Evolutionary conservation across 2,329 filamentous ascomycete species (phyloP).

Genomic region (Penicillium sumatraense): DNA sequence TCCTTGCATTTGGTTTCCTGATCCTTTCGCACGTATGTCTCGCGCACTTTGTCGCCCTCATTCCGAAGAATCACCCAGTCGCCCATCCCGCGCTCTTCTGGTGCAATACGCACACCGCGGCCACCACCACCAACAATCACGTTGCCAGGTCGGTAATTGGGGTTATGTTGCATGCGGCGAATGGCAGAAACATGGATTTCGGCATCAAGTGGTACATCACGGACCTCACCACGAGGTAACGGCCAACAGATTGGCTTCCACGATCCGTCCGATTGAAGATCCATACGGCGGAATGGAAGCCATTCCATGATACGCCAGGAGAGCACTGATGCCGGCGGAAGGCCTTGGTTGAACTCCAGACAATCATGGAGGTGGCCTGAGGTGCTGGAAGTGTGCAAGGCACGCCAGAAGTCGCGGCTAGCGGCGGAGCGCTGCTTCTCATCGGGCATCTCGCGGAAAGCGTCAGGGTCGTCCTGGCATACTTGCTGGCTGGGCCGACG

Average conservation of each 20-base stretch:
- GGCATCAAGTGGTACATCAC: constrained; percentile 73
- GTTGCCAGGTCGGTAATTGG: constrained; percentile 74
- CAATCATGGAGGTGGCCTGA: constrained; percentile 70
- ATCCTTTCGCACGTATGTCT: constrained; percentile 63
- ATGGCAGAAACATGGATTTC: constrained; percentile 76
- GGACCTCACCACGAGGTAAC: constrained; percentile 74
- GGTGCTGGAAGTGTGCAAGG: constrained; percentile 62
- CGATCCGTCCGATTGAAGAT: constrained; percentile 70
- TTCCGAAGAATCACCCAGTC: constrained; percentile 71
- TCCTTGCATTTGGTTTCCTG: constrained; percentile 35
- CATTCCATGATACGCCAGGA: constrained; percentile 82
- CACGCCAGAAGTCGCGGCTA: constrained; percentile 56
- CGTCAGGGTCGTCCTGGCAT: constrained; percentile 18
- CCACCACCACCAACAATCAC: constrained; percentile 80
- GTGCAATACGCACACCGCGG: constrained; percentile 67
- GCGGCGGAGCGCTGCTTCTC: constrained; percentile 32
- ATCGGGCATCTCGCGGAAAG: constrained; percentile 17
- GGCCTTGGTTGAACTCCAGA: constrained; percentile 66
- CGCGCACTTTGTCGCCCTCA: constrained; percentile 69
- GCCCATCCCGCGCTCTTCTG: constrained; percentile 67
- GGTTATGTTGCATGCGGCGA: constrained; percentile 67
- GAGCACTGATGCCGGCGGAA: constrained; percentile 60
- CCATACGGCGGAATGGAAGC: constrained; percentile 80
- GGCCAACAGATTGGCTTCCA: constrained; percentile 85
- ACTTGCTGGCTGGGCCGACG: constrained; percentile 15